These are phyloP conservation scores for Chlamydomonas sp. DNA, from an alignment of 139 green algal genomes.

Conservation along the genomic window DNA sequence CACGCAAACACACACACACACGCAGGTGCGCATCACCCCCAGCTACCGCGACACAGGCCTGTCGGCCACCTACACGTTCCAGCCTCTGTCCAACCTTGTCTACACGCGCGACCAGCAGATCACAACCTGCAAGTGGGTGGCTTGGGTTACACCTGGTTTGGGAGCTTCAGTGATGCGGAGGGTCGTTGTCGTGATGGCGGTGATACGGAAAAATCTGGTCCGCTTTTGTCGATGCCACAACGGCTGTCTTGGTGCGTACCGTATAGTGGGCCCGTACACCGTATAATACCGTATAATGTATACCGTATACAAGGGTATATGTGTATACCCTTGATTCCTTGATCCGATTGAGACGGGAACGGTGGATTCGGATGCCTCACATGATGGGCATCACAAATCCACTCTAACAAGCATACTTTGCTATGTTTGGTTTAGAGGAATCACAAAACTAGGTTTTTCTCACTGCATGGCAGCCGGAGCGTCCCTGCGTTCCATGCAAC, in stretches of 20 bases:
- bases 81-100: conserved; percentile 88
- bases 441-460: too few relatives aligned
- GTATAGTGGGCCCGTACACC: too few relatives aligned
- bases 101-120: conserved; percentile 95
- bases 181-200: background rate
- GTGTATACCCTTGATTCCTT: too few relatives aligned
- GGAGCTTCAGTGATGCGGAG: background rate
- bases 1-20: background rate
- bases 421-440: too few relatives aligned
- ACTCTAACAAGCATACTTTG: too few relatives aligned
- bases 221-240: background rate
- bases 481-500: too few relatives aligned
- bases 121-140: conserved; percentile 59
- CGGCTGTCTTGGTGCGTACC: background rate
- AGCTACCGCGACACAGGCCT: conserved; percentile 73
- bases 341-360: too few relatives aligned
- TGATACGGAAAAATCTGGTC: background rate
- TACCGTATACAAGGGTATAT: too few relatives aligned
- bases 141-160: background rate
- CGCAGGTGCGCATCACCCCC: conserved; percentile 19
- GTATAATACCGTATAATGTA: too few relatives aligned
- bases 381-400: too few relatives aligned
- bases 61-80: conserved; percentile 77
- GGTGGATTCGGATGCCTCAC: too few relatives aligned
- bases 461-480: too few relatives aligned